These are phyloP conservation scores for Cucurbita argyrosperma DNA, from an alignment of 306 rosid genomes.

Conservation along the genomic window DNA sequence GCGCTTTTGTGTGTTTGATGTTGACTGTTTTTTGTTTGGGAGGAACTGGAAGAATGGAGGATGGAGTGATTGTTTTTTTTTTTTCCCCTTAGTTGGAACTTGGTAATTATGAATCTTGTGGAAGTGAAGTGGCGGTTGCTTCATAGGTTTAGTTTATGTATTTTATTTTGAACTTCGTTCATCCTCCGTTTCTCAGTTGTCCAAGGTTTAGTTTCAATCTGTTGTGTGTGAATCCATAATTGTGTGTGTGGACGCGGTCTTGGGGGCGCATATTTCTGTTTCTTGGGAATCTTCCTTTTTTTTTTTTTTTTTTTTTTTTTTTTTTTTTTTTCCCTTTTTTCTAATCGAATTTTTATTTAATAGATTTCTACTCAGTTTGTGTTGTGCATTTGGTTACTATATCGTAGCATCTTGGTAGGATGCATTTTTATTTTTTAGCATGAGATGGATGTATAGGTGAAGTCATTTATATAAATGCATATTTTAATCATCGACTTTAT, in stretches of 20 bases:
- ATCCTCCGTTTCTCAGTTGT: not conserved
- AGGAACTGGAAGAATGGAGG: not conserved
- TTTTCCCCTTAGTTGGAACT: not conserved
- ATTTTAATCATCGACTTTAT: not conserved
- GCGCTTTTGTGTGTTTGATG: not conserved
- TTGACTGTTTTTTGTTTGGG: not conserved
- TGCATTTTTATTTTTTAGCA: not conserved
- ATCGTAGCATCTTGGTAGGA: not conserved
- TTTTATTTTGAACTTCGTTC: not conserved
- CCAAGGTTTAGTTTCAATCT: not conserved
- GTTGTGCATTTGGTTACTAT: not conserved
- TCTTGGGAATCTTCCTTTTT: not conserved
- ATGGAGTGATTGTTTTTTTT: not conserved
- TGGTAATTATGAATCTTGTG: not conserved
- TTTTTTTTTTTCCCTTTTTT: not conserved
- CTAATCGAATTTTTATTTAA: not conserved
- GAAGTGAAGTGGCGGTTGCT: not conserved
- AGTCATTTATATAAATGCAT: not conserved
- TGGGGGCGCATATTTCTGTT: not conserved
- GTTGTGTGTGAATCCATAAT: not conserved
- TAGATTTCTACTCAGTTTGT: not conserved
- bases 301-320: not conserved
- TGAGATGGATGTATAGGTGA: not conserved
- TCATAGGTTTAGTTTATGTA: not conserved
- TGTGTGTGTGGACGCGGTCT: not conserved